Conservation (phyloP, 495 filamentous ascomycete species). For the Letharia columbiana region DNA sequence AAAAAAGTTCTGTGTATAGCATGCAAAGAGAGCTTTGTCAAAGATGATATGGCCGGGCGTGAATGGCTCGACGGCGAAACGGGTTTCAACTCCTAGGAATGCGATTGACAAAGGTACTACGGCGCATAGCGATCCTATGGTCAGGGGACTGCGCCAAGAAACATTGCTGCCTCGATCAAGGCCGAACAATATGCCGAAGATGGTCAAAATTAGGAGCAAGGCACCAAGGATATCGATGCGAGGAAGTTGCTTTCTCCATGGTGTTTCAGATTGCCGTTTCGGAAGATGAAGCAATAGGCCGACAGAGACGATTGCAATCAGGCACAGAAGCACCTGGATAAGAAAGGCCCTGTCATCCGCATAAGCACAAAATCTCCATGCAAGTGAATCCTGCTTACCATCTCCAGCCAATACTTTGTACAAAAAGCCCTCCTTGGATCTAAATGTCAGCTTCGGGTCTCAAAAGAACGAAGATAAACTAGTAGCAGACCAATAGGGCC, state of each 20-base stretch:
- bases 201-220: slow-evolving; percentile 5
- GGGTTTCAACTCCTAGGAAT: slow-evolving; percentile 13
- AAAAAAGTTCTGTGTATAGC: slow-evolving; percentile 17
- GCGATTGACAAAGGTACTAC: slow-evolving; percentile 9
- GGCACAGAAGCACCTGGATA: slow-evolving; percentile 17
- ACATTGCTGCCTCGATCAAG: slow-evolving; percentile 19
- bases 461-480: not conserved
- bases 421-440: slow-evolving; percentile 14
- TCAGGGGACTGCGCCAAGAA: slow-evolving; percentile 14
- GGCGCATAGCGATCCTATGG: slow-evolving; percentile 11
- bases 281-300: slow-evolving; percentile 12
- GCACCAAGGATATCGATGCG: slow-evolving; percentile 22
- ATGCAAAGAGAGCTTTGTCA: slow-evolving; percentile 18
- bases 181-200: slow-evolving; percentile 13
- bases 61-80: slow-evolving; percentile 18
- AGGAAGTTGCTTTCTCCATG: slow-evolving; percentile 15
- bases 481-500: slow-evolving; percentile 15
- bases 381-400: slow-evolving; percentile 10
- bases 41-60: slow-evolving; percentile 21
- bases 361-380: slow-evolving; percentile 4
- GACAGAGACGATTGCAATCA: slow-evolving; percentile 8
- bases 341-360: slow-evolving; percentile 11
- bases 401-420: slow-evolving; percentile 21
- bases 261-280: slow-evolving; percentile 18
- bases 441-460: not conserved